These are phyloP conservation scores for Mycena alexandri DNA, from an alignment of 768 basidiomycete species.

Conservation along the genomic window DNA sequence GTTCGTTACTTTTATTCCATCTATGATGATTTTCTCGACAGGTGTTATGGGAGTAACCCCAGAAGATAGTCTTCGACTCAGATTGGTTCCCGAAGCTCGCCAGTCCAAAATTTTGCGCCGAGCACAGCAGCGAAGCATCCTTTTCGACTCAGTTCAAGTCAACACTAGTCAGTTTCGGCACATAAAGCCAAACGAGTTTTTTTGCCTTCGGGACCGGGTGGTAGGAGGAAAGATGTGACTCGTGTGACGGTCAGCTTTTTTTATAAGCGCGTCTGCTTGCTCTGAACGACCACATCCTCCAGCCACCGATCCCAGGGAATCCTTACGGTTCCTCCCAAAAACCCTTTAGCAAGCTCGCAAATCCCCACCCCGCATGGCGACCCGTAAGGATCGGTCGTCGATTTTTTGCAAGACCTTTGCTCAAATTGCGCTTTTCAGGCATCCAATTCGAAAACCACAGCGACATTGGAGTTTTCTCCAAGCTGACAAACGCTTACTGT, in stretches of 20 bases:
- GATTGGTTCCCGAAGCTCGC: not conserved
- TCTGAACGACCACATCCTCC: not conserved
- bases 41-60: conserved; percentile 9
- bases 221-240: too few relatives aligned
- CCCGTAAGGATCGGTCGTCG: conserved; percentile 61
- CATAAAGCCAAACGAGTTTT: too few relatives aligned
- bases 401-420: conserved; percentile 18
- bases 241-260: too few relatives aligned
- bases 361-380: conserved; percentile 63
- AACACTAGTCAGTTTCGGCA: too few relatives aligned
- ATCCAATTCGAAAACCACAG: conserved; percentile 94
- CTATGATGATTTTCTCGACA: conserved; percentile 34
- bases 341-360: not conserved
- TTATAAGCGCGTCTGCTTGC: too few relatives aligned
- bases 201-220: too few relatives aligned
- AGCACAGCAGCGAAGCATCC: conserved; percentile 18
- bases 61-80: conserved; percentile 2
- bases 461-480: conserved; percentile 97
- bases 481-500: conserved; percentile 98
- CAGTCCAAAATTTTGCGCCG: conserved; percentile 1
- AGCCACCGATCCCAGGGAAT: too few relatives aligned
- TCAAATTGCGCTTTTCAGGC: conserved; percentile 58
- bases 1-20: conserved; percentile 33
- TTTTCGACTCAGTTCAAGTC: too few relatives aligned
- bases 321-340: conserved; percentile 6